Evolutionary conservation across 2,329 filamentous ascomycete species (phyloP).

Genomic region (Sarocladium kiliense): DNA sequence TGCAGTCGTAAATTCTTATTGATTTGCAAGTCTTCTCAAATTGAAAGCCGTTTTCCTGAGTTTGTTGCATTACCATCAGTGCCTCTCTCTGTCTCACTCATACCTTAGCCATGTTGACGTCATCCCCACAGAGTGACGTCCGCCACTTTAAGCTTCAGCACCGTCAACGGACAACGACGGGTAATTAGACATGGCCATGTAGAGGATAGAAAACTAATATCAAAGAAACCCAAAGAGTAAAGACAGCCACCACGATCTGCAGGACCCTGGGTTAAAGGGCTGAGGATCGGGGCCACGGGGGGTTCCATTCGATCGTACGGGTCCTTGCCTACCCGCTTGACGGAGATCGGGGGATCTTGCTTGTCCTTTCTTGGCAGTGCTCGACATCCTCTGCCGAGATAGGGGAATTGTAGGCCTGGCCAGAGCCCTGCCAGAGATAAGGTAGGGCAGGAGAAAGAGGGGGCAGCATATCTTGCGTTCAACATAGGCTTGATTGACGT

Average conservation of each 20-base stretch:
- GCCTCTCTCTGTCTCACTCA: not conserved
- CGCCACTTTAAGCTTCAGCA: slow-evolving; percentile 1
- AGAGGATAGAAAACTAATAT: too few relatives aligned
- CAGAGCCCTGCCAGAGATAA: not conserved
- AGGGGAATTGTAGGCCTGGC: not conserved
- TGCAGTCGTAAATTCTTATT: too few relatives aligned
- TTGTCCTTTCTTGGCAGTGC: too few relatives aligned
- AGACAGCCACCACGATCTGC: not conserved
- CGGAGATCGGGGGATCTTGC: not conserved
- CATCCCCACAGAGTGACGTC: slow-evolving; percentile 4
- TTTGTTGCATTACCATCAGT: too few relatives aligned
- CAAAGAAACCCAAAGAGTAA: not conserved
- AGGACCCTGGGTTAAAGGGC: not conserved
- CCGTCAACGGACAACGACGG: not conserved
- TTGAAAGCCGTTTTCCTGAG: too few relatives aligned
- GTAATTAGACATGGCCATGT: too few relatives aligned
- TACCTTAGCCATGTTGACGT: not conserved
- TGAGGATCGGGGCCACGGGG: not conserved
- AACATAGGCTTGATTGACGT: not conserved
- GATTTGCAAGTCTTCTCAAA: too few relatives aligned
- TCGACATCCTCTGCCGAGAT: too few relatives aligned
- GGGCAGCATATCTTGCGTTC: too few relatives aligned
- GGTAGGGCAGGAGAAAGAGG: too few relatives aligned
- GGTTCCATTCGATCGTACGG: not conserved
- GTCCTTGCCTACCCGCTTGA: not conserved